Evolutionary conservation across 768 basidiomycete species (phyloP), one percentile per base, ranked within the genome.

Genomic region (Cystofilobasidium bisporidii): DNA sequence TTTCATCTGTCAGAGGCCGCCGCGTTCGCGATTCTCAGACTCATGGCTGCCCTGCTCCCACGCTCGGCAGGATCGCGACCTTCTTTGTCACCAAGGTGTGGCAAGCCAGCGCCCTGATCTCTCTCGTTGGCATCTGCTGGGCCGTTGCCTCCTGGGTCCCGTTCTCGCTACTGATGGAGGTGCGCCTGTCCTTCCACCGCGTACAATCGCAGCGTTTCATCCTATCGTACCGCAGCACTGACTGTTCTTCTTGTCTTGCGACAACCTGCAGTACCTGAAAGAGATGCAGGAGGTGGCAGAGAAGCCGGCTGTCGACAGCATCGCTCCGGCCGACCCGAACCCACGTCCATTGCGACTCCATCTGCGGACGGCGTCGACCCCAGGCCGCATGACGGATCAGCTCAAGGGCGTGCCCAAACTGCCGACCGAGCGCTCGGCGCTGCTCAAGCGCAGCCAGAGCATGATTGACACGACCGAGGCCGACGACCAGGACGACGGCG

Each of bases 111-210:
- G 76, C 86, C 22, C 85, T 87, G 73, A 88, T 96, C 65, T 85
- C 85, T 61, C 75, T 93, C 61, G 85, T 94, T 28, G 93, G 93
- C 50, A 87, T 96, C 43, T 93, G 88, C 76, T 97, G 93, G 93
- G 89, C 91, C 14, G 89, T 96, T 47, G 90, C 93, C n/a, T 90
- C 61, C 24, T 63, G 62, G 67, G 61, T 75, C 20, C 92, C 92
- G 2, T 96, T 96, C 72, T 88, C 92, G 24, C 91, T 96, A 73
- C 90, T 97, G 78, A 97, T 97, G 92, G 92, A 93, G 84, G 91
- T 84, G 71, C 60, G 82, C 5, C 32, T 40, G 48, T 40, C 36
- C 62, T 61, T 64, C 28, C 1, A 18, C 36, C 12, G 5, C 6
- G 36, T 63, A 14, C 40, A 26, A 8, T 67, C 10, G 30, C 33